Evolutionary conservation across 257 asterid genomes (phyloP).

Genomic region (Ilex asprella): DNA sequence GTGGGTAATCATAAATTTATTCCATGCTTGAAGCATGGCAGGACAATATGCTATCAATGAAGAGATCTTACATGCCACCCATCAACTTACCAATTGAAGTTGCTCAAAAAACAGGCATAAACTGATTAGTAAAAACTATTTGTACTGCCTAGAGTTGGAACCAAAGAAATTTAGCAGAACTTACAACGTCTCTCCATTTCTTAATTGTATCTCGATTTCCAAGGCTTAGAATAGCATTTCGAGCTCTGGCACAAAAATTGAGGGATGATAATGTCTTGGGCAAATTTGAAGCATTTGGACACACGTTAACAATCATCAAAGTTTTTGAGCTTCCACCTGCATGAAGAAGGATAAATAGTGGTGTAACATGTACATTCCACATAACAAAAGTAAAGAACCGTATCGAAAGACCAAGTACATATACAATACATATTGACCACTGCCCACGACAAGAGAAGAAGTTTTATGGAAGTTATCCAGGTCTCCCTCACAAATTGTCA

Average conservation of each 20-base stretch:
- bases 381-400: no score
- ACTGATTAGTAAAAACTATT: not conserved
- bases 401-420: not conserved
- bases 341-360: conserved; percentile 20
- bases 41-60: no score
- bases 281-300: conserved; percentile 64
- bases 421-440: no score
- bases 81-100: no score
- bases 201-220: conserved; percentile 93
- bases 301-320: conserved; percentile 72
- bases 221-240: conserved; percentile 76
- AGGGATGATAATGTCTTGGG: conserved; percentile 85
- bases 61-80: no score
- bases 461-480: no score
- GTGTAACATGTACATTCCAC: not conserved
- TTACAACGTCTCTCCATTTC: conserved; percentile 96
- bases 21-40: no score
- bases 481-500: no score
- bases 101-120: not conserved
- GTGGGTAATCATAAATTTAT: no score
- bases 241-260: conserved; percentile 86
- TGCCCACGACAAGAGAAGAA: no score
- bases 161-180: conserved; percentile 21
- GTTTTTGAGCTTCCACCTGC: conserved; percentile 94
- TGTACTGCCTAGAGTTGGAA: no score